phyloP scores from a whole-genome alignment of 2,329 filamentous ascomycete species.

The Phyllachora maydis region DNA sequence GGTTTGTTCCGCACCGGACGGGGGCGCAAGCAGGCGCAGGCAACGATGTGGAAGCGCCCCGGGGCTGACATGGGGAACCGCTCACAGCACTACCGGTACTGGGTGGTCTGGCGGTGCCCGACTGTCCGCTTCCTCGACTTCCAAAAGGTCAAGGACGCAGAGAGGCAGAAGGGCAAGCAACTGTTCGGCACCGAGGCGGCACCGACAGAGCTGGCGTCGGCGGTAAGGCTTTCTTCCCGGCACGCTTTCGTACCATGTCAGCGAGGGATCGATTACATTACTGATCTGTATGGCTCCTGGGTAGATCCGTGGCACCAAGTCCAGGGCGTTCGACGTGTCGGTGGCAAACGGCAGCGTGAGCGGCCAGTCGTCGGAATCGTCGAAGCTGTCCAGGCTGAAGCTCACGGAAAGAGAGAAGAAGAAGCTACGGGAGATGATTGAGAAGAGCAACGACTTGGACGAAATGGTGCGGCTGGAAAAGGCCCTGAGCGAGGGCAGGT shows the following conservation, averaged over 20 bases:
- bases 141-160: conserved; percentile 70
- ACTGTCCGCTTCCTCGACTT: conserved; percentile 82
- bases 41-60: too few species aligned
- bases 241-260: not conserved
- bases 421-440: conserved; percentile 69
- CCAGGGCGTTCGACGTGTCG: conserved; percentile 44
- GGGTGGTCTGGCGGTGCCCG: conserved; percentile 74
- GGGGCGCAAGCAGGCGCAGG: too few species aligned
- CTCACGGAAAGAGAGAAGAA: conserved; percentile 78
- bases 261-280: not conserved
- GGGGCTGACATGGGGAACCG: too few species aligned
- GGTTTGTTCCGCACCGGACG: too few species aligned
- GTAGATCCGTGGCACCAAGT: conserved; percentile 61
- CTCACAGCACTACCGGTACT: conserved; percentile 69
- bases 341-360: conserved; percentile 18
- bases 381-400: conserved; percentile 58
- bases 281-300: conserved; percentile 1
- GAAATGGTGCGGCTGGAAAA: conserved; percentile 86
- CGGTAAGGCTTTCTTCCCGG: conserved; percentile 20
- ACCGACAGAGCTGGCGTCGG: conserved; percentile 61
- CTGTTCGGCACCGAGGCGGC: conserved; percentile 65
- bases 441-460: conserved; percentile 69
- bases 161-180: conserved; percentile 55
- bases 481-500: conserved; percentile 70
- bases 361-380: conserved; percentile 12